Evolutionary conservation across 73 alveolate species (phyloP), one percentile per base, ranked within the genome.

Genomic region (Urostyla sp.): DNA sequence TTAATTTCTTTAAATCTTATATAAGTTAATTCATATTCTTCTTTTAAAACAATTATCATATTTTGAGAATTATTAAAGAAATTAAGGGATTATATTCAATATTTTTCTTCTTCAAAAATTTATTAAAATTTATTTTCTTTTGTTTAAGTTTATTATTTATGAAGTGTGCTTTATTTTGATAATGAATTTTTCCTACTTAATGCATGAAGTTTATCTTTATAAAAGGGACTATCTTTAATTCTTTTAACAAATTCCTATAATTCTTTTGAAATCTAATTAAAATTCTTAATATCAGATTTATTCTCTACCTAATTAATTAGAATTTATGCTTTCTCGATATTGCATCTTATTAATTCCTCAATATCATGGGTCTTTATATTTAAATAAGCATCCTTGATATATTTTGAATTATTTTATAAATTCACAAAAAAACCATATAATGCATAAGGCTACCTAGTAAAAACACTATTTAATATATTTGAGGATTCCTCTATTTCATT

Each of bases 331-430:
- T 60, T 63, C 10, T 63, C 79, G 7, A 24, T 3, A n/a, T 57
- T 43, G 21, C 61, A 35, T 63, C 79, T 34, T 13, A 63, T 63
- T 63, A 63, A 23, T 38, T 63, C 79, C 28, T 63, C 79, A 1
- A 63, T 36, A 63, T 63, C 79, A 27, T 40, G 16, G 15, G 79
- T 32, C n/a, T 2, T 63, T 10, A 63, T 36, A 13, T 6, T 63
- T 36, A 5, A 32, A 32, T 38, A 63, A 5, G 79, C 58, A 21
- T 10, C 21, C 45, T 43, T 63, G 30, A 63, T 43, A 40, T 18
- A 63, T 1, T 38, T 15, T n/a, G 79, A 27, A 28, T 40, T 63
- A 43, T 20, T 37, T 1, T 63, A 57, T 13, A 63, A n/a, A n/a
- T 24, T 28, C 3, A 63, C 31, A 10, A 63, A 43, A 37, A 63